These are phyloP conservation scores for Hypoxylon subgilvum DNA, from an alignment of 495 filamentous ascomycete species.

Conservation along the genomic window DNA sequence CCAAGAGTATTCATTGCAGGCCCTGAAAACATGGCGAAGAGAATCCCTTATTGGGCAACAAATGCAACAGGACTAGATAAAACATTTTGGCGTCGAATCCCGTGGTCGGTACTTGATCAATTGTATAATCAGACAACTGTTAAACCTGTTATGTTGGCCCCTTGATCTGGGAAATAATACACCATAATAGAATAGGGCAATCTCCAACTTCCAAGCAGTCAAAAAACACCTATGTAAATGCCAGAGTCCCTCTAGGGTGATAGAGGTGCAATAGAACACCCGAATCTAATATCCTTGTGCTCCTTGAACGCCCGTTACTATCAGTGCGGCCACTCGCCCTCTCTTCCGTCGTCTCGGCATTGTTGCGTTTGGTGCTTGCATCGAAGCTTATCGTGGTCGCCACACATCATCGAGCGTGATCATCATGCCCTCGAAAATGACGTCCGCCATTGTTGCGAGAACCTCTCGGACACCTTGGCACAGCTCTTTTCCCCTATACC, in stretches of 20 bases:
- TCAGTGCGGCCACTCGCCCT: conserved; percentile 11
- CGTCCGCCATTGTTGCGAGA: conserved; percentile 54
- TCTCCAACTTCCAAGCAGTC: conserved; percentile 34
- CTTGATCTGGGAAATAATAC: conserved; percentile 26
- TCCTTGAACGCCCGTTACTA: conserved; percentile 29
- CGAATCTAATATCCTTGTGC: conserved; percentile 27
- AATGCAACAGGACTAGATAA: no score
- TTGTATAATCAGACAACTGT: no score
- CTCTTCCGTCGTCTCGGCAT: conserved; percentile 14
- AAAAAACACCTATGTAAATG: conserved; percentile 46
- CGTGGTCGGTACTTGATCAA: no score
- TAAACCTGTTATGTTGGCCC: conserved; percentile 5
- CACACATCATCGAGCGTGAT: conserved; percentile 25
- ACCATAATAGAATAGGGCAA: conserved; percentile 19
- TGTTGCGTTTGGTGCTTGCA: conserved; percentile 17
- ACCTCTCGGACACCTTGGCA: conserved; percentile 64
- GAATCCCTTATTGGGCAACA: no score
- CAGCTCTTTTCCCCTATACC: conserved; percentile 64
- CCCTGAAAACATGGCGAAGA: background rate
- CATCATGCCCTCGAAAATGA: conserved; percentile 43
- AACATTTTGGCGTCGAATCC: background rate
- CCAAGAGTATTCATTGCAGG: background rate
- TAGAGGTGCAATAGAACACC: conserved; percentile 31
- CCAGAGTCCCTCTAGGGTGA: conserved; percentile 29
- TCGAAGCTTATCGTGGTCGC: conserved; percentile 16